Evolutionary conservation across 2,329 filamentous ascomycete species (phyloP).

Genomic region (Gnomoniopsis smithogilvyi): DNA sequence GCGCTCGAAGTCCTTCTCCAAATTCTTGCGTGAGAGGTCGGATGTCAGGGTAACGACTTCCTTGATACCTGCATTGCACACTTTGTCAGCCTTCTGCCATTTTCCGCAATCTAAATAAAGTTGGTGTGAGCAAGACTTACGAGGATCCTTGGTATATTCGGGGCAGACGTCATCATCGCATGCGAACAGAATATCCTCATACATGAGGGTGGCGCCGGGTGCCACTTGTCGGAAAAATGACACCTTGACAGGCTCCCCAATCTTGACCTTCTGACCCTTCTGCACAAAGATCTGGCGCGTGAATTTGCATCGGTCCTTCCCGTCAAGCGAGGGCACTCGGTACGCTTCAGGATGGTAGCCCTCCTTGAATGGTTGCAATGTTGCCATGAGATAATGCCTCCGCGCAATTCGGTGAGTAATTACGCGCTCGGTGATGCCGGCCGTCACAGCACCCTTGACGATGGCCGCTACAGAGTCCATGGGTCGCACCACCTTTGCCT

Average conservation of each 20-base stretch:
- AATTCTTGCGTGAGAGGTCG: constrained; percentile 93
- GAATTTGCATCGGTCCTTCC: constrained; percentile 98
- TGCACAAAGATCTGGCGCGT: constrained; percentile 98
- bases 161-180: constrained; percentile 98
- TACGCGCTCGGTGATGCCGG: constrained; percentile 94
- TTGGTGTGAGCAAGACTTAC: constrained; percentile 57
- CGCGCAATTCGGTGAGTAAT: constrained; percentile 96
- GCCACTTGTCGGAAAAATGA: constrained; percentile 98
- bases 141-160: constrained; percentile 98
- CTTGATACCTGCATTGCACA: constrained; percentile 75
- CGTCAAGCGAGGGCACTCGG: constrained; percentile 92
- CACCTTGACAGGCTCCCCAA: constrained; percentile 97
- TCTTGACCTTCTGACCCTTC: constrained; percentile 98
- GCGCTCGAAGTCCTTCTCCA: constrained; percentile 98
- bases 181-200: constrained; percentile 96
- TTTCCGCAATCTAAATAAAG: background rate
- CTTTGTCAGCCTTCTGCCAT: constrained; percentile 14
- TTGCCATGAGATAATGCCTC: constrained; percentile 98
- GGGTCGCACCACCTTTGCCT: constrained; percentile 94
- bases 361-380: constrained; percentile 97
- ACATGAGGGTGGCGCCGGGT: constrained; percentile 96
- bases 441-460: constrained; percentile 96
- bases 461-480: constrained; percentile 99
- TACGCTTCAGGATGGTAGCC: constrained; percentile 98
- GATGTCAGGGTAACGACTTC: constrained; percentile 97